Evolutionary conservation across 2,329 filamentous ascomycete genomes (phyloP), one percentile per base, ranked within the genome.

Genomic region (Endoconidiophora polonica): DNA sequence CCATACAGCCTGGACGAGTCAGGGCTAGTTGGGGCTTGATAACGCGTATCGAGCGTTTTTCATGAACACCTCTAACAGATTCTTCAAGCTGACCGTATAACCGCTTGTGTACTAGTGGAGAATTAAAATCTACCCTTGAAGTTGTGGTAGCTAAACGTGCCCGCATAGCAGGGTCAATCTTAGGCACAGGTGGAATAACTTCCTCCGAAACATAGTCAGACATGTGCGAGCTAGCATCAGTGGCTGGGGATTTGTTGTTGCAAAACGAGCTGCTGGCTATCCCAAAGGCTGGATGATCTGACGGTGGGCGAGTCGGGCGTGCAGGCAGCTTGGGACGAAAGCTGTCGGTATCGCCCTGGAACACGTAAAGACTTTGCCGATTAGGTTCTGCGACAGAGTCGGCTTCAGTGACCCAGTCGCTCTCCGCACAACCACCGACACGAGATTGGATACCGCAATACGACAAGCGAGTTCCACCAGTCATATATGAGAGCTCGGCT

Each of bases 361-460:
- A 24, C 4, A 36, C 24, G 14, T 22, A 37, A 16, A 29, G 10
- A 29, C n/a, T 20, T 5, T 26, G 24, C n/a, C n/a, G 18, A 20
- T 39, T n/a, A 14, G 46, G 39, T 18, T 48, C 46, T 4, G 16
- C 38, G 5, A 43, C 10, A 2, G 46, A 48, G 40, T 48, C 46
- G 10, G 46, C 38, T 26, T 49, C 46, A 24, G 50, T 49, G 12
- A 52, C 18, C 50, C 50, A 52, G 38, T 52, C 50, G 9, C 29
- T 33, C 7, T 33, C 29, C 7, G 7, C 29, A 33, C 29, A 33
- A 10, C 29, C 29, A 3, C 29, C 29, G 3, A 5, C 29, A 33
- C 29, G 29, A 33, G 29, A 33, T 12, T 33, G 29, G 16, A 14
- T 33, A 23, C 44, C 44, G 12, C 18, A 20, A 24, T 46, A 46